These are phyloP conservation scores for Phytopythium helicoides DNA, from an alignment of 352 stramenopile genomes.

Conservation along the genomic window DNA sequence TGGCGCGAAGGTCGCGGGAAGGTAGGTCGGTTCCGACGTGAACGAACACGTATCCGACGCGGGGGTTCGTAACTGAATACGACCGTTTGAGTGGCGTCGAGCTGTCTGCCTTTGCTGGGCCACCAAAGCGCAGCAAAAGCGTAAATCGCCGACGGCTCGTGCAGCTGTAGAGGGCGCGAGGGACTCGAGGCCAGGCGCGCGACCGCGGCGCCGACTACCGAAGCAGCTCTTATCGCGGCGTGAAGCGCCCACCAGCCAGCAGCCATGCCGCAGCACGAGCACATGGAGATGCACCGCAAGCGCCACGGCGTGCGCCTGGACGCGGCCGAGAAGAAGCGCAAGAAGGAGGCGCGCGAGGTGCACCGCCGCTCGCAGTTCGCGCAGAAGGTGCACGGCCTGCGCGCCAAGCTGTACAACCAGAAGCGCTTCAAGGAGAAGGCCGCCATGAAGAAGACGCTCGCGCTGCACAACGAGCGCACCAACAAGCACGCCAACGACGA, in stretches of 20 bases:
- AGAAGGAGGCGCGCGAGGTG: slow-evolving; percentile 98
- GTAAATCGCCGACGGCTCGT: too few species aligned
- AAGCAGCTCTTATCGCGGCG: not conserved
- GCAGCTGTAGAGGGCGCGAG: not conserved
- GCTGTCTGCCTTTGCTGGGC: slow-evolving; percentile 1
- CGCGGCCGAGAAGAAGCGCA: slow-evolving; percentile 94
- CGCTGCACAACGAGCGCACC: slow-evolving; percentile 98
- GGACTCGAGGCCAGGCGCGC: not conserved
- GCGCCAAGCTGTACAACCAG: slow-evolving; percentile 99
- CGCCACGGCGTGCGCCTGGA: slow-evolving; percentile 98
- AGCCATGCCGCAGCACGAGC: slow-evolving; percentile 98
- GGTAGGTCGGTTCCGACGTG: not conserved
- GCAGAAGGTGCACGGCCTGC: slow-evolving; percentile 98
- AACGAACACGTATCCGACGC: not conserved
- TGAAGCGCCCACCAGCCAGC: slow-evolving; percentile 3
- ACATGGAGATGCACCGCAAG: slow-evolving; percentile 99
- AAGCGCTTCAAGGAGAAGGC: slow-evolving; percentile 99
- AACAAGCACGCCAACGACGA: slow-evolving; percentile 99
- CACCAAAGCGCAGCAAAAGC: not conserved
- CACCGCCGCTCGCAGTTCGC: slow-evolving; percentile 98
- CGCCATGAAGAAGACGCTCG: slow-evolving; percentile 99
- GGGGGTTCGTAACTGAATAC: slow-evolving; percentile 3
- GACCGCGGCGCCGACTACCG: not conserved
- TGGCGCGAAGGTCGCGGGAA: slow-evolving; percentile 11
- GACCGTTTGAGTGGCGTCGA: slow-evolving; percentile 8